Evolutionary conservation across 495 filamentous ascomycete species (phyloP), one percentile per base, ranked within the genome.

Genomic region (Aspergillus sclerotioniger): DNA sequence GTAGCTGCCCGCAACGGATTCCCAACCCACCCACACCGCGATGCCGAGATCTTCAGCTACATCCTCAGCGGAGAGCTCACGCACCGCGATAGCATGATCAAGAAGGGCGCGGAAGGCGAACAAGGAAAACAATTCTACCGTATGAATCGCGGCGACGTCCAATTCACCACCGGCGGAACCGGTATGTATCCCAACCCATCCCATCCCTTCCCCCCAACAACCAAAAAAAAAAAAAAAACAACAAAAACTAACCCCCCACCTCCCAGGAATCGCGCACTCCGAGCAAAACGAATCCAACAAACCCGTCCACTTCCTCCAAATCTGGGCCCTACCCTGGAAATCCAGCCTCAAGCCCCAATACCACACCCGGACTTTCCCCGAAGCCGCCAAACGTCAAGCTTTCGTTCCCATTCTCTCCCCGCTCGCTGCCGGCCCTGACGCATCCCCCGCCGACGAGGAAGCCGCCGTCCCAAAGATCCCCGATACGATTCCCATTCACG

Each of bases 21-120:
- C 73, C 87, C 87, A 12, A 90, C 88, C 1, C 90, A 95, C 67
- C 84, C 84, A 21, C 90, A 95, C 75, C 81, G 83, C 62, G 85
- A 92, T 67, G 89, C 88, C 62, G 88, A 92, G 71, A 92, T 93
- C 75, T 93, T 90, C 78, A 84, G 80, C 61, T 93, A 93, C 75
- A 87, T 92, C 62, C 76, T 93, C 7, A 82, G 71, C 59, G 90
- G 90, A 57, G 87, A 91, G 68, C 81, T 93, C 45, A 91, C 89
- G 31, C 90, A 95, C 74, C 84, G 87, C 15, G 90, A 95, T 67
- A 85, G 78, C 47, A 89, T 91, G 82, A 73, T 85, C 59, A 76
- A 79, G 53, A 83, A 82, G 71, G 81, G 80, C 32, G 70, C 74
- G n/a, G 81, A 83, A 48, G 80, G 77, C 12, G 72, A 61, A 6